phyloP scores from a whole-genome alignment of 2,329 filamentous ascomycete genomes.

The Cytospora leucostoma region DNA sequence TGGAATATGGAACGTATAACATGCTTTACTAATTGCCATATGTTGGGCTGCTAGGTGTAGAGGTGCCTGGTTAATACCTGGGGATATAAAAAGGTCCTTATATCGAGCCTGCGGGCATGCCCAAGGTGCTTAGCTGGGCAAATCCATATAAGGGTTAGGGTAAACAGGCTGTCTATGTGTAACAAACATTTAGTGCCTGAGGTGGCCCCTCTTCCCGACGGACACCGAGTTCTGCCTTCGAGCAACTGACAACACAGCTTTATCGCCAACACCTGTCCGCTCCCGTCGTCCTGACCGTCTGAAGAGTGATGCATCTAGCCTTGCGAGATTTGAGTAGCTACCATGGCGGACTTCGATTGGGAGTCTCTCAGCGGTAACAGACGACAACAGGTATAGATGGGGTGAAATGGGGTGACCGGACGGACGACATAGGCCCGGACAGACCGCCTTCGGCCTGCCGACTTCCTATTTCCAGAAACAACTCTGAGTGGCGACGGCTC shows the following conservation, averaged over 20 bases:
- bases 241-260: neutral
- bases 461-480: neutral
- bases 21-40: neutral
- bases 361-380: neutral
- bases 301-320: neutral
- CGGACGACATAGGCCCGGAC: neutral
- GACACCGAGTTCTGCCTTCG: neutral
- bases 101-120: no score
- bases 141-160: neutral
- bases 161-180: neutral
- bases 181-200: neutral
- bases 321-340: neutral
- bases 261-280: neutral
- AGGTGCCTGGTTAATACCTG: neutral
- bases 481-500: conserved; percentile 8
- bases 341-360: neutral
- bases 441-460: neutral
- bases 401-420: conserved; percentile 1
- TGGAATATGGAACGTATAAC: neutral
- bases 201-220: neutral
- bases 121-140: no score
- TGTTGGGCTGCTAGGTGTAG: neutral
- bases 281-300: neutral
- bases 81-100: no score
- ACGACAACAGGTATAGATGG: neutral